These are phyloP conservation scores for Ogataea pignaliae DNA, from an alignment of 805 yeast genomes.

Conservation along the genomic window DNA sequence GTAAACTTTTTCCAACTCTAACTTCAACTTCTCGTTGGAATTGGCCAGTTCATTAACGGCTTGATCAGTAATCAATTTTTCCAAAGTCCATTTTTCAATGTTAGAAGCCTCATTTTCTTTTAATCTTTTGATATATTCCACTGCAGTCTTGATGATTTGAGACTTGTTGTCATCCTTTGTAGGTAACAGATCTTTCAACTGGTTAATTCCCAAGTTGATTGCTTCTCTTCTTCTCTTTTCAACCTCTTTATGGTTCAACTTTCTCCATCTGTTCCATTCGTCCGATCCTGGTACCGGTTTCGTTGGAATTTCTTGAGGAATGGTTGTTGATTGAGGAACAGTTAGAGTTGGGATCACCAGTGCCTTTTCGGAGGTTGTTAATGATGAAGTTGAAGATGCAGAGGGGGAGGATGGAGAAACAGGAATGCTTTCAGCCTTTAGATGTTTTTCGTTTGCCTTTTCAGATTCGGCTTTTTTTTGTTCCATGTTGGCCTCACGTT, in stretches of 20 bases:
- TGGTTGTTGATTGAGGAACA: conserved; percentile 17
- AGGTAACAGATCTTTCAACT: conserved; percentile 73
- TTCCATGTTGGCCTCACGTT: too few species aligned
- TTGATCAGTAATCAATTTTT: conserved; percentile 87
- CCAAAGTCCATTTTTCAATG: conserved; percentile 93
- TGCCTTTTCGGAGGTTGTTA: too few species aligned
- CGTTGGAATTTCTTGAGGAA: conserved; percentile 11
- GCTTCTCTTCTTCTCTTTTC: conserved; percentile 89
- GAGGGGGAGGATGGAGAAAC: too few species aligned
- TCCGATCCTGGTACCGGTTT: conserved; percentile 73
- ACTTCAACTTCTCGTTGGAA: conserved; percentile 82
- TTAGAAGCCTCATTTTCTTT: conserved; percentile 86
- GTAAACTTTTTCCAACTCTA: conserved; percentile 86
- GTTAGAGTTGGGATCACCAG: conserved; percentile 15
- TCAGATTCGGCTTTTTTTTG: too few species aligned
- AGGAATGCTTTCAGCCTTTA: too few species aligned
- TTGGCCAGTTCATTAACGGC: conserved; percentile 80
- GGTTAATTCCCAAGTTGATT: conserved; percentile 82
- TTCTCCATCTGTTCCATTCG: conserved; percentile 79
- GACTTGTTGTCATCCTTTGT: conserved; percentile 86
- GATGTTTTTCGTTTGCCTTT: too few species aligned
- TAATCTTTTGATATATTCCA: conserved; percentile 83
- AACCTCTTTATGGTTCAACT: conserved; percentile 92
- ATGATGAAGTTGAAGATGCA: too few species aligned
- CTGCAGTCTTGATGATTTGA: conserved; percentile 81